Evolutionary conservation across 768 basidiomycete genomes (phyloP).

Genomic region (Saitozyma podzolica): DNA sequence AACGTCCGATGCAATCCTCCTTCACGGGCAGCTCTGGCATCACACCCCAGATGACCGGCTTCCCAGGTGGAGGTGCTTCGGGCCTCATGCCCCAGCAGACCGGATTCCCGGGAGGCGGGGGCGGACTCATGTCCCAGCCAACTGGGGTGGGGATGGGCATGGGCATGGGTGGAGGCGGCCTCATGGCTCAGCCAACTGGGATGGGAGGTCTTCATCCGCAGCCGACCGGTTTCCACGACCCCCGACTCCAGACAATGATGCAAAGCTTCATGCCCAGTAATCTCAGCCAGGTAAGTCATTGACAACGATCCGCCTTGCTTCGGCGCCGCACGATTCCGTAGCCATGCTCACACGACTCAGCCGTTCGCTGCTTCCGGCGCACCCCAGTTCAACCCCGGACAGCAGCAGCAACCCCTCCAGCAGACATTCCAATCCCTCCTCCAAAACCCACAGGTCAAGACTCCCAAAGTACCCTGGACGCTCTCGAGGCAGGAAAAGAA

Average conservation of each 20-base stretch:
- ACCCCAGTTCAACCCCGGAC: conserved; percentile 61
- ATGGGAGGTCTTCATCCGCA: conserved; percentile 36
- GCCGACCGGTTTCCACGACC: conserved; percentile 58
- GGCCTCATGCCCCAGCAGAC: conserved; percentile 41
- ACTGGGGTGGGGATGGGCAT: conserved; percentile 22
- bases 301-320: not conserved
- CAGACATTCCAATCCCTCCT: conserved; percentile 88
- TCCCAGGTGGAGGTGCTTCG: conserved; percentile 51
- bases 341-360: conserved; percentile 21
- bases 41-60: conserved; percentile 66
- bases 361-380: conserved; percentile 52
- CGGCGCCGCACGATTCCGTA: not conserved
- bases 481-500: conserved; percentile 89
- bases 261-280: conserved; percentile 80
- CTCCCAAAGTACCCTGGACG: conserved; percentile 76
- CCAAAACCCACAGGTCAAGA: conserved; percentile 67
- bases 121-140: conserved; percentile 39
- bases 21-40: conserved; percentile 22
- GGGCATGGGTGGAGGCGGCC: conserved; percentile 21
- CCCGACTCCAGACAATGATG: conserved; percentile 83
- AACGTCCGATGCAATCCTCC: conserved; percentile 6
- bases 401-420: conserved; percentile 65
- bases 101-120: conserved; percentile 27
- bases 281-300: conserved; percentile 38
- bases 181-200: conserved; percentile 39